Conservation (phyloP, 345 rosid genomes). For the Moricandia arvensis region DNA sequence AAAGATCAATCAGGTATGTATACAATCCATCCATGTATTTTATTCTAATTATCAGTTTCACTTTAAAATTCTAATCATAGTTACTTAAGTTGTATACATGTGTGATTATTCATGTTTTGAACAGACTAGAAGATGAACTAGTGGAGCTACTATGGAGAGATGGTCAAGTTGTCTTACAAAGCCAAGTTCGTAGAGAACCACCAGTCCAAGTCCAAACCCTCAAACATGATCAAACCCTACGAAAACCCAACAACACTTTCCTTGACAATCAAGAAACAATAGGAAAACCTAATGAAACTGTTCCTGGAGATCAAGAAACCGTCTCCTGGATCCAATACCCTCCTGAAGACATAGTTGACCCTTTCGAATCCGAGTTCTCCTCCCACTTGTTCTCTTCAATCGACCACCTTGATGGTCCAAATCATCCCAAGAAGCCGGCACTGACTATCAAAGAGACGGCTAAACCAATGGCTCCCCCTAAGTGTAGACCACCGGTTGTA, state of each 20-base stretch:
- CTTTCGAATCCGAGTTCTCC: conserved; percentile 61
- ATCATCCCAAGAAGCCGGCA: conserved; percentile 9
- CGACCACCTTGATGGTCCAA: conserved; percentile 2
- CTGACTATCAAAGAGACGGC: conserved; percentile 30
- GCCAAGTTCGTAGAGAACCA: conserved; percentile 53
- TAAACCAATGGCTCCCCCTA: conserved; percentile 51
- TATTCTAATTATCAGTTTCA: background rate
- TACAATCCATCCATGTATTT: background rate
- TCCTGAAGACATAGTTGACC: conserved; percentile 42
- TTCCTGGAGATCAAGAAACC: conserved; percentile 54
- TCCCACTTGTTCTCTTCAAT: conserved; percentile 48
- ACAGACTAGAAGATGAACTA: conserved; percentile 61
- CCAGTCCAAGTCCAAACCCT: conserved; percentile 25
- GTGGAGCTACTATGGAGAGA: conserved; percentile 71
- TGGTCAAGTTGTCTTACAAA: conserved; percentile 67
- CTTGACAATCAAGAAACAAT: conserved; percentile 27
- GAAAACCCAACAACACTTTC: background rate
- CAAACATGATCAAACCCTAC: conserved; percentile 16
- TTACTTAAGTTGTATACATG: background rate
- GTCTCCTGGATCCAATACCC: conserved; percentile 67
- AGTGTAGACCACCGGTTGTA: conserved; percentile 44
- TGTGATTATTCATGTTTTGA: background rate
- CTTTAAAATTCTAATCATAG: background rate
- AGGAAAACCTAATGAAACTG: background rate
- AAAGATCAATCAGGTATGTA: conserved; percentile 48